phyloP scores from a whole-genome alignment of 2,329 filamentous ascomycete genomes.

The Apiospora rasikravindrae region DNA sequence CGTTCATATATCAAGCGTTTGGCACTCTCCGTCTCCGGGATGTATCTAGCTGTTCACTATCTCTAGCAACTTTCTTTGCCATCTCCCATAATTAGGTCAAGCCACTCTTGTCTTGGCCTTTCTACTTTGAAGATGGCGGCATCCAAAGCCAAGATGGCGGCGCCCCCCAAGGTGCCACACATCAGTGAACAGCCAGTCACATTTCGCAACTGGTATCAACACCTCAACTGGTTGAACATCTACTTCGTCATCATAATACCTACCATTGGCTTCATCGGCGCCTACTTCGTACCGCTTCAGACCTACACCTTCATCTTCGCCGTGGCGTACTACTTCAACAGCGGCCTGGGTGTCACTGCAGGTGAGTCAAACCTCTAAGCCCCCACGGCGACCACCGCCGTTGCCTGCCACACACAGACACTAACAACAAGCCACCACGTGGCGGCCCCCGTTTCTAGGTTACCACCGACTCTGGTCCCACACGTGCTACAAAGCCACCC shows the following conservation, averaged over 20 bases:
- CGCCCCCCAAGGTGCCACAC: constrained; percentile 71
- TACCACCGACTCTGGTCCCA: constrained; percentile 49
- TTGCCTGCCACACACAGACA: neutral
- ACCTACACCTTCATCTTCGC: constrained; percentile 49
- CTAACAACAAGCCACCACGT: constrained; percentile 12
- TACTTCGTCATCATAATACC: constrained; percentile 81
- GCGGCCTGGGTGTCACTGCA: constrained; percentile 42
- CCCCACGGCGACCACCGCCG: neutral
- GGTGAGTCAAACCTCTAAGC: constrained; percentile 29
- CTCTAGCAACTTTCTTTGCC: neutral
- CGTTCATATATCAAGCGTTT: neutral
- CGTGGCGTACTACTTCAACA: constrained; percentile 43
- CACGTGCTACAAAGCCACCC: constrained; percentile 51
- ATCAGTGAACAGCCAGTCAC: constrained; percentile 85
- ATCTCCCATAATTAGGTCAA: neutral
- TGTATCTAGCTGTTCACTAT: neutral
- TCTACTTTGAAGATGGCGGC: constrained; percentile 8
- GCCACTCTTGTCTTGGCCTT: neutral
- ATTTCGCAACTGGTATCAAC: constrained; percentile 84
- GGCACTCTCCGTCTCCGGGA: neutral
- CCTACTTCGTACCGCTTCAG: constrained; percentile 75
- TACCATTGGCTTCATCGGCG: constrained; percentile 71
- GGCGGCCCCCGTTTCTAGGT: constrained; percentile 26
- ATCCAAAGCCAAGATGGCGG: constrained; percentile 1
- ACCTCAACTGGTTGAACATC: constrained; percentile 93